Evolutionary conservation across 148 eudicot genomes (phyloP), one percentile per base, ranked within the genome.

Genomic region (Rhododendron mucronatum): DNA sequence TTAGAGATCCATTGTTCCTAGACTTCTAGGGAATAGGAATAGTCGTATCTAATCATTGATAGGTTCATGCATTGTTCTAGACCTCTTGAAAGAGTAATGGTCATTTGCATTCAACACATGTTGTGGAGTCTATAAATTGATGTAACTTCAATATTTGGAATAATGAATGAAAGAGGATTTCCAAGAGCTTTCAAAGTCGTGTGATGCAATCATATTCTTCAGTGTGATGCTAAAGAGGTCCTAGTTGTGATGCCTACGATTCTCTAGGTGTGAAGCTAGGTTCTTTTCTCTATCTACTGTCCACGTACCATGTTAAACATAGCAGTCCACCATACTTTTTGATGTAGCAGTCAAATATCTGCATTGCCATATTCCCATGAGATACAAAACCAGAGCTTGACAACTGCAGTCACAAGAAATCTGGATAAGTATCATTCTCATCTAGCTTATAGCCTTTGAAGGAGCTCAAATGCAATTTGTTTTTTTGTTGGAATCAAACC

Each of bases 401-500:
- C 21, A 18, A 57, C 21, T 16, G 1, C 61, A 18, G 23, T 57
- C 61, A 57, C 61, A 57, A 57, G 61, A 2, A 57, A 1, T 1
- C 61, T 57, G 4, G 61, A 57, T 57, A 16, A 1, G 15, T 16
- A 57, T 57, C 61, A 57, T 16, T 57, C 61, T 57, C 61, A 4
- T 18, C 61, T 5, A 18, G 1, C 51, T 57, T 16, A 57, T 16
- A 57, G 61, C 61, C 4, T 57, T 57, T 0, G 21, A 57, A 57
- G 21, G 61, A 23, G 1, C 4, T 3, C 57, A 3, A 57, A 51
- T 57, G 61, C 61, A 57, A 57, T 57, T 57, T 57, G 61, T 1
- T 1, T 57, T 57, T 18, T 57, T 57, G 61, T 57, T 18, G 4
- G 96, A 91, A 95, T 88, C 97, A 91, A 59, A 88, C 90, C 57